Percentiles rank a stretch among this genome's conserved stretches.
Conservation (phyloP, 257 asterid genomes). For the Coffea canephora region DNA sequence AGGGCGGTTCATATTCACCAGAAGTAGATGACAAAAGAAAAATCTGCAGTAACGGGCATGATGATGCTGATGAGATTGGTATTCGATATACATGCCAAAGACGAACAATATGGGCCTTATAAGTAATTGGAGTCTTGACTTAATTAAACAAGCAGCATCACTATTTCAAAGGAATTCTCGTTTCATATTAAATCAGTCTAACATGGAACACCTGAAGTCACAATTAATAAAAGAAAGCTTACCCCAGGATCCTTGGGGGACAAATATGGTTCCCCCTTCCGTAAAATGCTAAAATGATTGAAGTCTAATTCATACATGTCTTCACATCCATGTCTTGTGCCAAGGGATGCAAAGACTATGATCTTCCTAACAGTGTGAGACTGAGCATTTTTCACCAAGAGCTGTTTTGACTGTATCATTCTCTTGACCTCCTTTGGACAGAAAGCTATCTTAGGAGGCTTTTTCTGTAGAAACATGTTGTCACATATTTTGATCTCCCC, state of each 20-base stretch:
- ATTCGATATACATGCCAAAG: no score
- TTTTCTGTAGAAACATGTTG: not conserved
- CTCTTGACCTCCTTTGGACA: constrained; percentile 29
- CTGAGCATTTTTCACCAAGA: constrained; percentile 26
- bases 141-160: not conserved
- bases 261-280: constrained; percentile 22
- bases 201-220: not conserved
- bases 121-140: not conserved
- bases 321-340: constrained; percentile 33
- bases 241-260: constrained; percentile 27
- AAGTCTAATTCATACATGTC: constrained; percentile 34
- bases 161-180: not conserved
- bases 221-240: not conserved
- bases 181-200: not conserved
- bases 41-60: not conserved
- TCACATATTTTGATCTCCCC: not conserved
- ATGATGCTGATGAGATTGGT: not conserved
- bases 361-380: constrained; percentile 33
- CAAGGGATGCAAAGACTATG: constrained; percentile 31
- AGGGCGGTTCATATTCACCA: not conserved
- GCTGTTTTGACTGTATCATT: constrained; percentile 19
- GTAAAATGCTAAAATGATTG: constrained; percentile 26
- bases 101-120: not conserved
- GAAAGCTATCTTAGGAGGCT: constrained; percentile 24
- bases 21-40: not conserved